Base-by-base conservation (phyloP, 495 filamentous ascomycete genomes). In the Tetracladium marchalianum region DNA sequence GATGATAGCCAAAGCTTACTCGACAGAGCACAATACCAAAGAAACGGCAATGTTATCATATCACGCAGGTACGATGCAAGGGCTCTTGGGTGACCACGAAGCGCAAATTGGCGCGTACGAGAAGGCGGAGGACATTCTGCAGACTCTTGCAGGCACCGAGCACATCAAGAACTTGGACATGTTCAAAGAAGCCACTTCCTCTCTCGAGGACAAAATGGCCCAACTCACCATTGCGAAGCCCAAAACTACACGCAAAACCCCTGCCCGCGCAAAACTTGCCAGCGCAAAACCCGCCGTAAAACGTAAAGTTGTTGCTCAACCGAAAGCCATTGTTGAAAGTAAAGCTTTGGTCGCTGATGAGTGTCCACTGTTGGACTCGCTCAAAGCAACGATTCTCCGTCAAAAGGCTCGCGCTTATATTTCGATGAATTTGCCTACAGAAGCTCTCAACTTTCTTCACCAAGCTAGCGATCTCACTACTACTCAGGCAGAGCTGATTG, bases 311-410 rank as follows among this genome's bases (percentile, higher is more conserved):
- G 22, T 7, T 27, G 7, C 36, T n/a, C 42, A 41, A 40, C 16
- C 57, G 4, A 59, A 63, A 13, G 46, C 52, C 16, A 43, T 52
- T 11, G 59, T 57, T 40, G 58, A 68, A 48, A 39, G 34, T 40
- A 33, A 46, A 10, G 33, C 54, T 19, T 52, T 43, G 4, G 42
- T 58, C 11, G 49, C 54, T 6, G 66, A 73, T 19, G 76, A 85
- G 42, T 79, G 72, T 31, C 65, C 69, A 7, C 69, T 75, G 40
- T 56, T 88, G 8, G 53, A 73, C 12, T 73, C 72, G 33, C 56
- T 87, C 16, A 73, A 73, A 47, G 77, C 74, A 17, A 69, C 76
- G 9, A 67, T 92, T 15, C 62, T 87, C 11, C 73, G 77, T 5
- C 76, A 78, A 37, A 84, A 81, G 56, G 82, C 83, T 1, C 64